Percentiles rank a stretch among this genome's conserved stretches.
Conservation (phyloP, 2,329 filamentous ascomycete species). For the Dothideomycetes sp. region DNA sequence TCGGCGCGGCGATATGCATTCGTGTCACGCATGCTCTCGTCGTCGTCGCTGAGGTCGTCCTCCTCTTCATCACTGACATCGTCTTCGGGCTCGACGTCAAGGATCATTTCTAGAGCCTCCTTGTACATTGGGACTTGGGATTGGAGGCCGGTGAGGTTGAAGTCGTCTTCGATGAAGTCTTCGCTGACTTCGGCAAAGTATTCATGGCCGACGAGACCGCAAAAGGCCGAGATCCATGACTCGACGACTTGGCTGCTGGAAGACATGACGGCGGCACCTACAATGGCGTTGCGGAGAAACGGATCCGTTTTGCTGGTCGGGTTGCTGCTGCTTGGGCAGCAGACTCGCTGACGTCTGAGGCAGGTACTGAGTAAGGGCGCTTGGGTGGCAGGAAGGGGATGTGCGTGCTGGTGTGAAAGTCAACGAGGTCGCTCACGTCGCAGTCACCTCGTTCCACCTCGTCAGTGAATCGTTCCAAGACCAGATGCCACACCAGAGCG, state of each 20-base stretch:
- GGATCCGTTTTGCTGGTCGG: neutral
- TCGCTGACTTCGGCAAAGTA: slow-evolving; percentile 98
- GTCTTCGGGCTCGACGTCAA: slow-evolving; percentile 95
- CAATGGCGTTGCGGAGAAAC: neutral
- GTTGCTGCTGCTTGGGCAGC: neutral
- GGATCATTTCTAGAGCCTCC: slow-evolving; percentile 97
- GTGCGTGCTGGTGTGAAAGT: no score
- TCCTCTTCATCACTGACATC: slow-evolving; percentile 59
- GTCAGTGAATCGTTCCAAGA: no score
- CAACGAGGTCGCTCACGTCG: no score
- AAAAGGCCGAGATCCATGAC: slow-evolving; percentile 98
- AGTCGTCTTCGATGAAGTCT: slow-evolving; percentile 99
- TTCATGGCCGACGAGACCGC: slow-evolving; percentile 88
- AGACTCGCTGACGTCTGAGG: neutral
- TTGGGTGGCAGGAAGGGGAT: no score
- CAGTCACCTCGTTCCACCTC: no score
- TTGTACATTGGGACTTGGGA: slow-evolving; percentile 98
- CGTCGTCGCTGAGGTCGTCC: slow-evolving; percentile 45
- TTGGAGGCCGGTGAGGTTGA: slow-evolving; percentile 93
- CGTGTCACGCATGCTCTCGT: slow-evolving; percentile 41
- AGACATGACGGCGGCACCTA: slow-evolving; percentile 32
- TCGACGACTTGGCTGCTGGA: slow-evolving; percentile 54
- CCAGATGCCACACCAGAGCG: no score
- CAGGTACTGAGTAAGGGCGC: no score
- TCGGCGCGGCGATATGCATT: slow-evolving; percentile 33